Evolutionary conservation across 495 filamentous ascomycete species (phyloP), one percentile per base, ranked within the genome.

Genomic region (Immersiella caudata): DNA sequence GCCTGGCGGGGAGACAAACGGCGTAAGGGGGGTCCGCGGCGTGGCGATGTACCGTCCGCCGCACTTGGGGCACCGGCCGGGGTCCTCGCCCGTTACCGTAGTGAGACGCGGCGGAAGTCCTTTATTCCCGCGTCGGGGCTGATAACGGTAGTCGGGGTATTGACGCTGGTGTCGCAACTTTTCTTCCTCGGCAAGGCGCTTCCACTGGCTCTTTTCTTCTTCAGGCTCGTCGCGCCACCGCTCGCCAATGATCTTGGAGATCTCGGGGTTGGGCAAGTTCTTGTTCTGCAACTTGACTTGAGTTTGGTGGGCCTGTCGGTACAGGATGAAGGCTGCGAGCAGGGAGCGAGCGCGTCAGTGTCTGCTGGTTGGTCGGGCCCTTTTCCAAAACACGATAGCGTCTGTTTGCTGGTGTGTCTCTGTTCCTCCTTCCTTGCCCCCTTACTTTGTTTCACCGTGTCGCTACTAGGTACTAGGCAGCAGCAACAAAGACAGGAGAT

Each of bases 171-270:
- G 95, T 7, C 91, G 90, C 63, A 88, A 81, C 80, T 98, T 98
- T 75, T 98, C 95, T 79, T 97, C 92, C 88, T 96, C 93, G 68
- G 95, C 96, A 16, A 97, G 84, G 65, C 82, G 82, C 76, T 94
- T 96, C 96, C 96, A 99, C 72, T 91, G 84, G 49, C 87, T 85
- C 78, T 96, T 97, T 27, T 86, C 83, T n/a, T 91, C 88, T 35
- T 89, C 82, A 5, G 89, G 81, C 68, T 93, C 87, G 67, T 86
- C 82, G 66, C 88, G 86, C 95, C 95, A 99, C 85, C 93, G 89
- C 73, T 94, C 90, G 52, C 96, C 95, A 73, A 98, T 97, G 70
- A 97, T 95, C 79, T 98, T 98, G 46, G 95, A 98, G 66, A 99
- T 97, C 59, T 99, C 93, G 6, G 95, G 95, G 78, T 99, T 99